Conservation (phyloP, 2,329 filamentous ascomycete species). For the Fusarium solani-melongenae region DNA sequence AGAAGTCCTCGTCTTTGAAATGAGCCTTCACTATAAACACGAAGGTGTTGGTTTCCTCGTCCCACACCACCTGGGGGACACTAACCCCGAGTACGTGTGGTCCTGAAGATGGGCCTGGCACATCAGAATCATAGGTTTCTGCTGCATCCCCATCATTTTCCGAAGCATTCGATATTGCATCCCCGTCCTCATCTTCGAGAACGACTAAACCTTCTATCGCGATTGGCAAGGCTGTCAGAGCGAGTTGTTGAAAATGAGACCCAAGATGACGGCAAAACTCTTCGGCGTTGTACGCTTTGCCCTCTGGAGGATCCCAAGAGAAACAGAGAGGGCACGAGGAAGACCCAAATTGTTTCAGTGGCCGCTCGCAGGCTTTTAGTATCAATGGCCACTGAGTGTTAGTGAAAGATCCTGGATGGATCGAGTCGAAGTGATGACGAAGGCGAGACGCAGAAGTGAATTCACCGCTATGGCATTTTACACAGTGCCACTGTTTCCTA, state of each 20-base stretch:
- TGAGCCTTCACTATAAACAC: not conserved
- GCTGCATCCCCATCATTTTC: not conserved
- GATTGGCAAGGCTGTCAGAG: not conserved
- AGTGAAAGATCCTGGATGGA: not conserved
- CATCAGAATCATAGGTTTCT: not conserved
- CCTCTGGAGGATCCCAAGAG: not conserved
- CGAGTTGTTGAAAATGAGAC: not conserved
- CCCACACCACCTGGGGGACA: no score
- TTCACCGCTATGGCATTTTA: not conserved
- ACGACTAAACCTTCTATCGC: not conserved
- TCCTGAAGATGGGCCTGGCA: not conserved
- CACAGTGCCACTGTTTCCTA: not conserved
- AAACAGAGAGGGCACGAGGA: not conserved
- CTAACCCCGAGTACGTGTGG: not conserved
- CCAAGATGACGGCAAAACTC: not conserved
- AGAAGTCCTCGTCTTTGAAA: not conserved
- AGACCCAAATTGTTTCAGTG: no score
- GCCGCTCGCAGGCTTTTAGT: not conserved
- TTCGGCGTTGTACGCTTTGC: rapidly evolving
- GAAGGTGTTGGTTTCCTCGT: not conserved
- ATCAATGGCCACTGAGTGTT: not conserved
- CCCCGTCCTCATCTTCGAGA: not conserved
- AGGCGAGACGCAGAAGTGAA: not conserved
- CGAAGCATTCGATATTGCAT: not conserved
- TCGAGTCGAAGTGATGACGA: not conserved